Conservation (phyloP, 176 grass and related monocot species). For the sorghum (Sorghum bicolor) region DNA sequence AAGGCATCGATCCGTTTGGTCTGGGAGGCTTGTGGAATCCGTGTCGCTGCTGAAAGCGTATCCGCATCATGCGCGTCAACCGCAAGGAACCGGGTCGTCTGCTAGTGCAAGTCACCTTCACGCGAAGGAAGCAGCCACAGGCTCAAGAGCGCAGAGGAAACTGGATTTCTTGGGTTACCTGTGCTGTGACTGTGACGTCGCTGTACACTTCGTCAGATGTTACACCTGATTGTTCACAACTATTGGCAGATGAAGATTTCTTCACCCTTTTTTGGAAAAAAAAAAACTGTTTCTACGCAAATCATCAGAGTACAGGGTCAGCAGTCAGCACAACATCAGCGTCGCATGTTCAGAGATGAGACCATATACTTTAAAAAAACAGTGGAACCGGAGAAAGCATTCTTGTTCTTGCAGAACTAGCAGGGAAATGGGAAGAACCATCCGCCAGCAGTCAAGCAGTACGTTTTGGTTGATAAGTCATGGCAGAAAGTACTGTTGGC, state of each 20-base stretch:
- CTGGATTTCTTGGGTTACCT: background rate
- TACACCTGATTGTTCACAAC: background rate
- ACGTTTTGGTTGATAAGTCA: too few relatives aligned
- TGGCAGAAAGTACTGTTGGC: too few relatives aligned
- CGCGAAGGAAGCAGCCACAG: background rate
- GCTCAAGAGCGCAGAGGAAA: background rate
- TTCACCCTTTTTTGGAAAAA: background rate
- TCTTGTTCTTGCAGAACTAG: background rate
- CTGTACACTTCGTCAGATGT: background rate
- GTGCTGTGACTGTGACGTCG: background rate
- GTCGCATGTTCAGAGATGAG: background rate
- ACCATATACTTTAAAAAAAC: background rate
- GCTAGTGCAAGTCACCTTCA: background rate
- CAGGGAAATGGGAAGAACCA: background rate
- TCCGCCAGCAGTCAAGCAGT: background rate
- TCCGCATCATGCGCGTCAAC: background rate
- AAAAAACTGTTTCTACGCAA: too few relatives aligned
- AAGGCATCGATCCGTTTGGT: background rate
- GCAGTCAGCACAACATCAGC: background rate
- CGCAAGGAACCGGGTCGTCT: background rate
- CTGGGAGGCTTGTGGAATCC: background rate
- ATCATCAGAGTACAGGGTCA: background rate
- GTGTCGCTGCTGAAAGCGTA: background rate
- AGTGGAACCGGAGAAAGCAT: background rate
- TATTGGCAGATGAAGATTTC: background rate